Percentiles rank a stretch among this genome's conserved stretches.
Evolutionary conservation across 805 yeast species (phyloP).

Genomic region (Candida montana): DNA sequence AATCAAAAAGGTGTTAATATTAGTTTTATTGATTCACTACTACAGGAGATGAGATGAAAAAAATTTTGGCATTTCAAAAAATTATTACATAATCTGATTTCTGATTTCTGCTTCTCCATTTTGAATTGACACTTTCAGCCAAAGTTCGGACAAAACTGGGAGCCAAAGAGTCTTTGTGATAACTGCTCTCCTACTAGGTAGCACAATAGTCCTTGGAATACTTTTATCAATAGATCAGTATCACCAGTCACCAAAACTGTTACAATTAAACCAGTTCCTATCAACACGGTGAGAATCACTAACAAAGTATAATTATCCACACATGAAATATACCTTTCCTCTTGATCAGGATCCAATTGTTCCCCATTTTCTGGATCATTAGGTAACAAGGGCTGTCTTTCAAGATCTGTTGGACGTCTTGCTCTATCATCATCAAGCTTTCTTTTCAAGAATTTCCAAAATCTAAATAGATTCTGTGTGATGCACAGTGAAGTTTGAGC

Average conservation of each 20-base stretch:
- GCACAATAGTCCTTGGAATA: slow-evolving; percentile 18
- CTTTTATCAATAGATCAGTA: slow-evolving; percentile 11
- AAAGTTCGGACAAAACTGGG: slow-evolving; percentile 16
- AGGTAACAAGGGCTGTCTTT: slow-evolving; percentile 13
- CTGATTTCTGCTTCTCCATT: too few relatives aligned
- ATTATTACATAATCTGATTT: slow-evolving; percentile 1
- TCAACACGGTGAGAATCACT: neutral
- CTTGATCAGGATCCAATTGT: neutral
- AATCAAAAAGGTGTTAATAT: too few relatives aligned
- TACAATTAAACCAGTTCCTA: slow-evolving; percentile 4
- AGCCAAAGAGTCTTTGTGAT: slow-evolving; percentile 12
- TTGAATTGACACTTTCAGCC: too few relatives aligned
- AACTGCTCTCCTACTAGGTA: slow-evolving; percentile 14
- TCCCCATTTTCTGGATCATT: neutral
- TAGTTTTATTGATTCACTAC: too few relatives aligned
- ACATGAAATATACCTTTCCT: slow-evolving; percentile 4
- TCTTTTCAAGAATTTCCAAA: slow-evolving; percentile 1
- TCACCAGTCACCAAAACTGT: slow-evolving; percentile 17
- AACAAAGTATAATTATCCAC: slow-evolving; percentile 5
- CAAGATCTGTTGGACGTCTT: slow-evolving; percentile 8
- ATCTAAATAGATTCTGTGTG: neutral
- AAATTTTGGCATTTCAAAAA: slow-evolving; percentile 1
- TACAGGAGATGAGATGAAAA: slow-evolving; percentile 5
- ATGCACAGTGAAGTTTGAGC: neutral
- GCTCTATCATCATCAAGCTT: neutral